Conservation (phyloP, 176 grass and related monocot genomes). For the Ensete glaucum region DNA sequence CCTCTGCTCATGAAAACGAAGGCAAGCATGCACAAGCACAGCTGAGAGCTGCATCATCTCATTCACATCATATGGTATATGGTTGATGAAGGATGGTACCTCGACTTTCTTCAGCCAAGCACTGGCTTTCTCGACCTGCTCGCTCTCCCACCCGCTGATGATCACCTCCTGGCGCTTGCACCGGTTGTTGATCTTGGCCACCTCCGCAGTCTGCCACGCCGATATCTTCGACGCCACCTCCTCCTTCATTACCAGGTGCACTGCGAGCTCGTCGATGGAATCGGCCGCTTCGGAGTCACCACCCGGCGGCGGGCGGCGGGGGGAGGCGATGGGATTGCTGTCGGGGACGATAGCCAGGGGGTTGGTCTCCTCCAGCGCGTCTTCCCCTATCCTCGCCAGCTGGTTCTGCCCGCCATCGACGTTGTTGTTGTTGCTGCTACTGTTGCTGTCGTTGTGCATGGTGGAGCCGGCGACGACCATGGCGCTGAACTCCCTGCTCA, state of each 20-base stretch:
- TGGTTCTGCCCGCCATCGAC: conserved; percentile 8
- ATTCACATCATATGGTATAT: neutral
- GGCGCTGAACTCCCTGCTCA: conserved; percentile 66
- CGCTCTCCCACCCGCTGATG: conserved; percentile 54
- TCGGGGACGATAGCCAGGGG: conserved; percentile 45
- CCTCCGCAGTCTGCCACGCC: conserved; percentile 52
- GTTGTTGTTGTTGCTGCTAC: neutral
- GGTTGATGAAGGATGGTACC: conserved; percentile 11
- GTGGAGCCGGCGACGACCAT: conserved; percentile 71
- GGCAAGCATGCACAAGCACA: too few species aligned
- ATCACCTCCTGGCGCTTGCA: conserved; percentile 56
- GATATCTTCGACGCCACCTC: conserved; percentile 56
- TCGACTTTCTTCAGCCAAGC: conserved; percentile 46
- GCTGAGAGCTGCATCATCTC: too few species aligned
- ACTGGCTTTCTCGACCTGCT: conserved; percentile 41
- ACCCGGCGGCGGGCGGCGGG: neutral
- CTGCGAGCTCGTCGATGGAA: conserved; percentile 18
- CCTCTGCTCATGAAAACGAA: conserved; percentile 20
- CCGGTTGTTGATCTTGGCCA: conserved; percentile 51
- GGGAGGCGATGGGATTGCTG: conserved; percentile 20
- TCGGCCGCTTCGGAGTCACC: neutral
- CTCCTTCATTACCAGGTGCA: conserved; percentile 52
- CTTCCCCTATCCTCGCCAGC: conserved; percentile 34
- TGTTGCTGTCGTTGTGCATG: conserved; percentile 17
- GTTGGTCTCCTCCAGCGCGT: conserved; percentile 43